phyloP scores from a whole-genome alignment of 768 basidiomycete species.

The Pulveroboletus ravenelii region DNA sequence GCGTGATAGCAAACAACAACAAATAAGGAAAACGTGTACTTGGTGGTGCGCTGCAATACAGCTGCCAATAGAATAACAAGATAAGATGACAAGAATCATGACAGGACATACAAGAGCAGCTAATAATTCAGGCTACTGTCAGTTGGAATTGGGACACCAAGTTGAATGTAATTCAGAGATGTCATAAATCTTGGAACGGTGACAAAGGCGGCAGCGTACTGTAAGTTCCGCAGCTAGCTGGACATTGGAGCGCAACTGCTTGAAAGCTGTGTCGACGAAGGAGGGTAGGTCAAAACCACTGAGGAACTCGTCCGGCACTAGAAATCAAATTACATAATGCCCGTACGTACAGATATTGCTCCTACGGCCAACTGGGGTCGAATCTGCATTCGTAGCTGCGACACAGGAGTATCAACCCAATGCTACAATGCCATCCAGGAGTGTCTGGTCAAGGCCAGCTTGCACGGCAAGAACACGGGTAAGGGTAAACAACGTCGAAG shows the following conservation, averaged over 20 bases:
- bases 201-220: conserved; percentile 31
- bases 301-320: conserved; percentile 16
- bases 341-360: conserved; percentile 50
- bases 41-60: too few species aligned
- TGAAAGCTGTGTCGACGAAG: conserved; percentile 64
- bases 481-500: conserved; percentile 62
- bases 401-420: conserved; percentile 66
- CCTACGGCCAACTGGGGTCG: conserved; percentile 31
- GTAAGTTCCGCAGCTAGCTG: conserved; percentile 47
- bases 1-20: too few species aligned
- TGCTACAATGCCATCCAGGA: conserved; percentile 60
- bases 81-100: too few species aligned
- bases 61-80: too few species aligned
- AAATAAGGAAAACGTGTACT: too few species aligned
- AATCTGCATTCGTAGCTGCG: conserved; percentile 29
- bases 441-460: conserved; percentile 54
- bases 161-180: conserved; percentile 56
- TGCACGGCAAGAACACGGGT: conserved; percentile 60
- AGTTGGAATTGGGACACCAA: conserved; percentile 52
- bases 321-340: background rate
- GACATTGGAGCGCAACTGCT: conserved; percentile 58
- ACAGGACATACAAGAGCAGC: too few species aligned
- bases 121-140: conserved; percentile 48
- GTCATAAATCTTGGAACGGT: conserved; percentile 31
- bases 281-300: too few species aligned